These are phyloP conservation scores for Globisporangium ultimum DNA, from an alignment of 352 stramenopile genomes.

Conservation along the genomic window DNA sequence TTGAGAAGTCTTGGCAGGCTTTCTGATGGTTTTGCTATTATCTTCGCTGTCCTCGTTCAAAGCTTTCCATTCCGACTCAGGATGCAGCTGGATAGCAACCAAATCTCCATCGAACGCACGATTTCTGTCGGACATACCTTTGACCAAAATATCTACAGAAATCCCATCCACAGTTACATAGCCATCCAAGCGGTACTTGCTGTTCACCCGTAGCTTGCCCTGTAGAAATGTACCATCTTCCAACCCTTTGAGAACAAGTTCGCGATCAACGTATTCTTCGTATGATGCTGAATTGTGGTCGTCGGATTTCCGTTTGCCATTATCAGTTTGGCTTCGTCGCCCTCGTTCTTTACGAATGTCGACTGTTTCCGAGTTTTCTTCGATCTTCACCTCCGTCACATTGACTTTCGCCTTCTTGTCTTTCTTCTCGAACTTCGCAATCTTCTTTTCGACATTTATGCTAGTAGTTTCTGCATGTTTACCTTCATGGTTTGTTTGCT, in stretches of 20 bases:
- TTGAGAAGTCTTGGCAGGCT: not conserved
- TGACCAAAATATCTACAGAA: conserved; percentile 66
- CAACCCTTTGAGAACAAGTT: conserved; percentile 26
- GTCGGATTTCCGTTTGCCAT: not conserved
- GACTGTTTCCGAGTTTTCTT: too few relatives aligned
- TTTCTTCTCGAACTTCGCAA: too few relatives aligned
- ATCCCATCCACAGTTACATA: conserved; percentile 80
- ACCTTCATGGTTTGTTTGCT: not conserved
- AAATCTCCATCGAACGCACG: conserved; percentile 79
- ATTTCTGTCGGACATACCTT: conserved; percentile 70
- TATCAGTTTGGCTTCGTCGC: not conserved
- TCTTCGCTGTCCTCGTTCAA: conserved; percentile 23
- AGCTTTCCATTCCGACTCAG: conserved; percentile 55
- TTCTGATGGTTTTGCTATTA: conserved; percentile 11
- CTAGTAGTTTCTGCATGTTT: too few relatives aligned
- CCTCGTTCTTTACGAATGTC: not conserved
- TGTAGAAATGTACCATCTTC: conserved; percentile 39
- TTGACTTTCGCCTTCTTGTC: too few relatives aligned
- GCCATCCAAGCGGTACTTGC: conserved; percentile 62
- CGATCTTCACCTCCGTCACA: too few relatives aligned
- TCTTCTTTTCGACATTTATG: too few relatives aligned
- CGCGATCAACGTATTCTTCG: conserved; percentile 34
- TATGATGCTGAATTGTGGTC: conserved; percentile 16
- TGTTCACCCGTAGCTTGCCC: conserved; percentile 77
- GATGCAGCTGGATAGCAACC: conserved; percentile 57